These are phyloP conservation scores for Fusarium austroafricanum DNA, from an alignment of 2,329 filamentous ascomycete species.

Conservation along the genomic window DNA sequence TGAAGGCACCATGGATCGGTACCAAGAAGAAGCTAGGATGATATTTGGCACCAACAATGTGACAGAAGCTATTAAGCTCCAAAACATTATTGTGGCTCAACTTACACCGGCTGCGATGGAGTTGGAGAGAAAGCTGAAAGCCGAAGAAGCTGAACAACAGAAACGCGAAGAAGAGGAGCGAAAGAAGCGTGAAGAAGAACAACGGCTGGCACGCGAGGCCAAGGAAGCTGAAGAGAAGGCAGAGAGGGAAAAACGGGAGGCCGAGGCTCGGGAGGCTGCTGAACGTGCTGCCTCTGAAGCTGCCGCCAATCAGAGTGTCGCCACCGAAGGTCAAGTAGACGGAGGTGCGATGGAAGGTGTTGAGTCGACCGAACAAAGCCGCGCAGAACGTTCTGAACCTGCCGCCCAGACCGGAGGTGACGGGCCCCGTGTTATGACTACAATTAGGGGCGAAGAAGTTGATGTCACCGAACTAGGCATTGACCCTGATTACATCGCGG, in stretches of 20 bases:
- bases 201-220: constrained; percentile 74
- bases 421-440: constrained; percentile 76
- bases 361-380: constrained; percentile 62
- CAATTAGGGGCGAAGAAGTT: constrained; percentile 85
- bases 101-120: constrained; percentile 88
- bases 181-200: constrained; percentile 72
- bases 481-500: constrained; percentile 92
- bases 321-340: constrained; percentile 24
- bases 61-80: constrained; percentile 75
- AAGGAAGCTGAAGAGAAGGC: constrained; percentile 77
- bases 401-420: constrained; percentile 42
- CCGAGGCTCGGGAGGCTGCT: constrained; percentile 73
- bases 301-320: constrained; percentile 46
- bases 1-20: constrained; percentile 78
- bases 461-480: constrained; percentile 97
- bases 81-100: constrained; percentile 75
- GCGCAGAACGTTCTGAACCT: constrained; percentile 47
- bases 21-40: constrained; percentile 90
- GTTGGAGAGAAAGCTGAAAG: constrained; percentile 77
- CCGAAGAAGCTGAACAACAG: constrained; percentile 63
- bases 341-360: constrained; percentile 80
- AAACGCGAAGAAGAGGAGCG: constrained; percentile 67
- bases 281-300: constrained; percentile 69
- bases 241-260: constrained; percentile 74
- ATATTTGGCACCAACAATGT: constrained; percentile 76